phyloP scores from a whole-genome alignment of 192 early-diverging fungal species.

The Mortierella claussenii region DNA sequence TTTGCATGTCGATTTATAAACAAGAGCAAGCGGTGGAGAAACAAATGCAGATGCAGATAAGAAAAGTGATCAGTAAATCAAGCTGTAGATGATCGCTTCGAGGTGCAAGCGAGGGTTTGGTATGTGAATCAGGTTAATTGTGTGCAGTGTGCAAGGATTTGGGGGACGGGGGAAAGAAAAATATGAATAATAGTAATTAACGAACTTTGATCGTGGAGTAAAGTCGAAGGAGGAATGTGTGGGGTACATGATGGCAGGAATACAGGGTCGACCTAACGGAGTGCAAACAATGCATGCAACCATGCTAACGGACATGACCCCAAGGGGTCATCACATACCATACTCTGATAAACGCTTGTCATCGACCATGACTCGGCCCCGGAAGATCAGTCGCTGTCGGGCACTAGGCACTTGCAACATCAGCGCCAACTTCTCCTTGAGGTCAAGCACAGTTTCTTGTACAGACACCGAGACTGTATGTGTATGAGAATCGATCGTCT shows the following conservation, averaged over 20 bases:
- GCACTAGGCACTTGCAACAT: slow-evolving; percentile 53
- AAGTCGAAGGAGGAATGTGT: background rate
- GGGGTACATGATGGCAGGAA: no score
- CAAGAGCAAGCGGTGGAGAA: no score
- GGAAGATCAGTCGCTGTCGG: slow-evolving; percentile 63
- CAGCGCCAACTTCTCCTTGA: slow-evolving; percentile 55
- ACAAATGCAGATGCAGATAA: background rate
- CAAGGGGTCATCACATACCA: slow-evolving; percentile 55
- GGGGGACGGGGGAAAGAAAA: no score
- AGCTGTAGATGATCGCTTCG: no score
- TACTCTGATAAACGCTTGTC: slow-evolving; percentile 57
- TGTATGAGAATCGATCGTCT: slow-evolving; percentile 50
- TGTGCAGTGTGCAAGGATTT: no score
- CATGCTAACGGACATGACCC: no score
- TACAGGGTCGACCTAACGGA: no score
- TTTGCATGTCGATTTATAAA: slow-evolving; percentile 6
- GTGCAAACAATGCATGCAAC: no score
- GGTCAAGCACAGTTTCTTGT: slow-evolving; percentile 53
- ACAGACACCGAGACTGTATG: slow-evolving; percentile 51
- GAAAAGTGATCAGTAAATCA: slow-evolving; percentile 34
- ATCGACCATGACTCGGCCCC: slow-evolving; percentile 57
- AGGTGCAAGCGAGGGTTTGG: no score
- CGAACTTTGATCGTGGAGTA: slow-evolving; percentile 1
- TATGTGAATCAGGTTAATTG: no score
- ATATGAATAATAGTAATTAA: slow-evolving; percentile 44